Percentiles rank a stretch among this genome's conserved stretches.
Evolutionary conservation across 306 rosid genomes (phyloP).

Genomic region (Cyclanthera cordifolia): DNA sequence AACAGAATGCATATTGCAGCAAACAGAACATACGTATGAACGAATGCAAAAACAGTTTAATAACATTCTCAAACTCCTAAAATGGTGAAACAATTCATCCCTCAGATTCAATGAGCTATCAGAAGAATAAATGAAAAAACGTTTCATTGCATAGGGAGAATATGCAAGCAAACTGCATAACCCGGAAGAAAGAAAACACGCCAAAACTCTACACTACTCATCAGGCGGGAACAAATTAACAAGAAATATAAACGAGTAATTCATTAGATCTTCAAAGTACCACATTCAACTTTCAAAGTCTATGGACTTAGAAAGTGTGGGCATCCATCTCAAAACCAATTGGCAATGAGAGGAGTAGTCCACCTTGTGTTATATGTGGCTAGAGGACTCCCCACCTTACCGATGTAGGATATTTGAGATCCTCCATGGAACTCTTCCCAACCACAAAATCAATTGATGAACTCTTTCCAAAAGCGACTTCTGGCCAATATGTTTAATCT

Average conservation of each 20-base stretch:
- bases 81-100: neutral
- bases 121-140: neutral
- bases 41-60: neutral
- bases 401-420: too few relatives aligned
- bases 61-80: neutral
- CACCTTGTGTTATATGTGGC: too few relatives aligned
- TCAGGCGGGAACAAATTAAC: neutral
- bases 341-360: too few relatives aligned
- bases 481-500: too few relatives aligned
- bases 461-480: neutral
- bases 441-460: neutral
- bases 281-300: neutral
- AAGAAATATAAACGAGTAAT: neutral
- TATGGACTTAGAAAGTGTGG: too few relatives aligned
- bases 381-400: too few relatives aligned
- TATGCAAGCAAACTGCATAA: neutral
- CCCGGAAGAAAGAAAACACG: neutral
- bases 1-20: neutral
- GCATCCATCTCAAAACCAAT: too few relatives aligned
- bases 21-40: neutral
- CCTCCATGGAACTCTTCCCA: neutral
- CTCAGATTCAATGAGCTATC: neutral
- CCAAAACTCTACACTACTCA: neutral
- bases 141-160: neutral
- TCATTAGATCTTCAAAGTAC: neutral